Base-by-base conservation (phyloP, 306 rosid species). In the Leucaena leucocephala region DNA sequence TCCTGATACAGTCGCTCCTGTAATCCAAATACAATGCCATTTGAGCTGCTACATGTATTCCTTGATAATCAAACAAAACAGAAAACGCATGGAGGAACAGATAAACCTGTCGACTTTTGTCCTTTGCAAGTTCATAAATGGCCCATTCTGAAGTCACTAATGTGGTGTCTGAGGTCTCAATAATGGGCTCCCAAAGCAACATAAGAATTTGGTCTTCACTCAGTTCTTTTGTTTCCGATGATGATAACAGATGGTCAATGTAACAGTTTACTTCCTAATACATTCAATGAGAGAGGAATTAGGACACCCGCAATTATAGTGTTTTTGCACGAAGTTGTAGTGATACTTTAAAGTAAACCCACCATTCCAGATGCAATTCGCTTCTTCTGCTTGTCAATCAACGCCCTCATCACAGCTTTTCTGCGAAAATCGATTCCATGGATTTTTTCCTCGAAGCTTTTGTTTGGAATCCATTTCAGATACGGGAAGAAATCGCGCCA, bases 401-500 rank as follows among this genome's bases (percentile, higher is more conserved):
- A 78, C 67, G 95, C 88, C 71, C 74, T 87, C 93, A 91, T 91
- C 61, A 91, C 88, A n/a, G 70, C 82, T 67, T 63, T 74, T 81
- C 97, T 85, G 38, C 82, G 80, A 71, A 8, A 8, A 50, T 2
- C 8, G 78, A 92, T 55, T 38, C 21, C 72, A 59, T 63, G 83
- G 66, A 94, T 86, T 59, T 85, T 92, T 71, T 8, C 76, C 72
- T 92, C 97, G 52, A 91, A 0, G 35, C 74, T 63, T 78, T 57
- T 90, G 83, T 94, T 94, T 14, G 98, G 98, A 89, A 94, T 65
- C 98, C 98, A 94, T 80, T 77, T 86, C 81, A 94, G 85, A 81
- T 92, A 94, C 7, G 98, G 98, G 82, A 94, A 94, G 87, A 94
- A 94, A 75, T 94, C 98, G 82, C 98, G 83, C 98, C 98, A 94